phyloP scores from a whole-genome alignment of 2,329 filamentous ascomycete species.

The Sporothrix luriei region DNA sequence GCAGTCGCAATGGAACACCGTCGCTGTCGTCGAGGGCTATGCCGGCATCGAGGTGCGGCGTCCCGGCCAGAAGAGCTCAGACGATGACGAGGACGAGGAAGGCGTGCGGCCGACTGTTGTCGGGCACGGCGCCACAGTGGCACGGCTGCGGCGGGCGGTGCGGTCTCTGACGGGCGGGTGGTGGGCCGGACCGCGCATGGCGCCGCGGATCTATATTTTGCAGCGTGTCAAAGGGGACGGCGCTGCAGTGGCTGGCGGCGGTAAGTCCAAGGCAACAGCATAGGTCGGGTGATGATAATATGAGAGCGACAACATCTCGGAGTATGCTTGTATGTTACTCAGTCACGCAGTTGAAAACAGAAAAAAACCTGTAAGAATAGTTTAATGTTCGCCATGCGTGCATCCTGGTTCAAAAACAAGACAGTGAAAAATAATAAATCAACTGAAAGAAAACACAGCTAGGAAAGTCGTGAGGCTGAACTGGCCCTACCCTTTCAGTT shows the following conservation, averaged over 20 bases:
- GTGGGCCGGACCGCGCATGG: slow-evolving; percentile 67
- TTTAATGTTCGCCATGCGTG: not conserved
- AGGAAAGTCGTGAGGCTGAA: not conserved
- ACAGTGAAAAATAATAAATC: not conserved
- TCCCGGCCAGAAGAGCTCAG: slow-evolving; percentile 46
- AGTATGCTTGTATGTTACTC: not conserved
- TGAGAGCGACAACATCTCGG: not conserved
- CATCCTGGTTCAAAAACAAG: too few relatives aligned
- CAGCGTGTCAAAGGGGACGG: slow-evolving; percentile 40
- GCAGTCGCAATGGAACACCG: slow-evolving; percentile 52
- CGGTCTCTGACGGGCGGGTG: slow-evolving; percentile 59
- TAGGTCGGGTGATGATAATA: not conserved
- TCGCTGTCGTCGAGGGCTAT: slow-evolving; percentile 61
- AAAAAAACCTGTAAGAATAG: not conserved
- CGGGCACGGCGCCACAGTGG: slow-evolving; percentile 51
- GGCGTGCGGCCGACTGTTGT: slow-evolving; percentile 41
- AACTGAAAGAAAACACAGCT: not conserved
- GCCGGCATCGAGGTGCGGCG: slow-evolving; percentile 60
- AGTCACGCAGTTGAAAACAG: not conserved
- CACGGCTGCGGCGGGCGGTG: slow-evolving; percentile 47
- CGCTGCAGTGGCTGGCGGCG: not conserved
- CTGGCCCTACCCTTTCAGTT: not conserved
- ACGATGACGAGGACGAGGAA: slow-evolving; percentile 37
- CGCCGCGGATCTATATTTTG: slow-evolving; percentile 57
- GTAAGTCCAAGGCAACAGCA: slow-evolving; percentile 1